Base-by-base conservation (phyloP, 1,284 basidiomycete genomes). In the Apiotrichum sp. region DNA sequence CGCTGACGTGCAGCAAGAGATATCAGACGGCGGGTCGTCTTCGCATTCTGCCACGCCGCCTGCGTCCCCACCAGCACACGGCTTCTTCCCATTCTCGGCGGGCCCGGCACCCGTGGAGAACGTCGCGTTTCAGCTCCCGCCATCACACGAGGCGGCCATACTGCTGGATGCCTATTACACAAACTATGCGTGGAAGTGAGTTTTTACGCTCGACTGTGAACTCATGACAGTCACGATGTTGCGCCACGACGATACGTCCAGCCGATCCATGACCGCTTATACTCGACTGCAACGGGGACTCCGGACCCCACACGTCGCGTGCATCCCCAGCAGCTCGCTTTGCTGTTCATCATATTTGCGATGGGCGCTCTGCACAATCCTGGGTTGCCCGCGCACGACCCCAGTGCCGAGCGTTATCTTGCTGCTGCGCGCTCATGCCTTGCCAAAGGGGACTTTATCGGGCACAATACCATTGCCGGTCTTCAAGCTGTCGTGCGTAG, bases 291-390 rank as follows among this genome's bases (percentile, higher is more conserved):
- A 35, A 44, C 8, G 14, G 14, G 1, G 11, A 13, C 1, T n/a
- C 40, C 46, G 10, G 46, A 47, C 8, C 33, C n/a, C 3, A 32
- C 34, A 13, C 46, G 46, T n/a, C 38, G 47, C 6, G 52, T 60
- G 13, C 64, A 70, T 48, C 62, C 64, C 2, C 69, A 73, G 36
- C 66, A 69, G 41, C 60, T 74, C 4, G 69, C 67, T 0, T 57
- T 71, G 2, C 50, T 72, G 8, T 71, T 63, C 56, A 65, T 66
- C 22, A 63, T 71, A 47, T 55, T 72, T 11, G 72, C 72, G 1
- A 63, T 72, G 57, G 72, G 72, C 3, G 61, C 67, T 0, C 51
- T 73, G 57, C 63, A 71, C 61, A 70, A 65, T 47, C 64, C 70
- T 39, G 64, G 73, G 50, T 43, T 75, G 29, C 57, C 73, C 22